Evolutionary conservation across 164 flowering plant genomes (phyloP), one percentile per base, ranked within the genome.

Genomic region (Tinospora cordifolia): DNA sequence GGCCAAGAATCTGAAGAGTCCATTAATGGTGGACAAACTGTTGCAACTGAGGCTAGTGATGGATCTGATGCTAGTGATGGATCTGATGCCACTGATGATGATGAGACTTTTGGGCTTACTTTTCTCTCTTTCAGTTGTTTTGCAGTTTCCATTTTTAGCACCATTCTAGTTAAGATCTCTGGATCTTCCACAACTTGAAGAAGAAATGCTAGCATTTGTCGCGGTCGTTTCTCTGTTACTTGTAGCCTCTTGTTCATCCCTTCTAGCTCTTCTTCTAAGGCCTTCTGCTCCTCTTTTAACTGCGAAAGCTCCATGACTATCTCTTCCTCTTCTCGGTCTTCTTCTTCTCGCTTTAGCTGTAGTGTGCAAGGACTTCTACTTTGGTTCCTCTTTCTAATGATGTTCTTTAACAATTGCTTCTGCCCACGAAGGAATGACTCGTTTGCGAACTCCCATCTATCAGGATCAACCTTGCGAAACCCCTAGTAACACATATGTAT

Each of bases 121-220:
- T 77, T 82, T 70, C 84, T 85, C 67, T 85, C 83, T 0, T 67
- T 69, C 4, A 75, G 12, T 21, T 68, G 65, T 72, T 11, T 69
- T 8, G 59, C 57, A 0, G 75, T 66, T 47, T 83, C 84, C 46
- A 80, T 85, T 27, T 84, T 82, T 12, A 79, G 63, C 71, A 87
- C 75, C 79, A 89, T 78, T 10, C 86, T 82, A 2, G 90, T 76
- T 3, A 90, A 71, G 8, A 93, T 62, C 8, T 84, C 86, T 0
- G 97, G 97, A 73, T 90, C 90, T 13, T 87, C 86, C 0, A 76
- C 87, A n/a, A 88, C 85, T 71, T 85, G 88, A 65, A 34, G 71
- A 39, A 93, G 82, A 74, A 93, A 93, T 15, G 90, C 85, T 90
- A 93, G 86, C 96, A 93, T 89, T 74, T 93, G 97, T 54, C 87